Base-by-base conservation (phyloP, 345 rosid species). In the Punica granatum region DNA sequence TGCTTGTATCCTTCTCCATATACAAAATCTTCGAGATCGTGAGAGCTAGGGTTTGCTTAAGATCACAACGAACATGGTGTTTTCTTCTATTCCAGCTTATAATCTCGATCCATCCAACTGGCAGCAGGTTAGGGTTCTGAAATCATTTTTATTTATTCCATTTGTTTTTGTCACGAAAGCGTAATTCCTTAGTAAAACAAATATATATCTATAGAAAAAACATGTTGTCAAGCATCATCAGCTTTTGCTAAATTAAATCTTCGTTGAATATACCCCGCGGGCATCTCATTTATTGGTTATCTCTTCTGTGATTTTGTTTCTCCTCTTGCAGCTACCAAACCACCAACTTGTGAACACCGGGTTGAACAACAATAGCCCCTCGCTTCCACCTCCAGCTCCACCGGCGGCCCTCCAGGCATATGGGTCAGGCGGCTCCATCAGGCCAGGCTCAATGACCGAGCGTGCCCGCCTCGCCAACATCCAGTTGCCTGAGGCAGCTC, bases 51-150 rank as follows among this genome's bases (percentile, higher is more conserved):
- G 41, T 37, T 56, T 26, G 16, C 26, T 30, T 26, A 73, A 23
- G 32, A 43, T 30, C 71, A 62, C 25, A 31, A 16, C 67, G 73
- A 71, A 74, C 65, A 93, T 93, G 98, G 94, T 81, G 82, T 90
- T 87, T 73, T 76, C 98, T 68, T 86, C 98, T 73, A 73, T 90
- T 64, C 91, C 95, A 78, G 80, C 95, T 78, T 90, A 56, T 30
- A 28, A 89, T 85, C 95, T 89, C 81, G 98, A 93, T 90, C 89
- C 92, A 67, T 77, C 90, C 86, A 89, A 90, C 88, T 93, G 97
- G 97, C 97, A 87, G 67, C 73, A 70, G 73, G 73, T 70, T 43
- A 63, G 60, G 60, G 34, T 56, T 30, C 25, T 30, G 6, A 18
- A 26, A 56, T 25, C 60, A 26, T 56, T 26, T 56, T 7, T 21